A percentile compares a stretch with the other conserved stretches of the same genome.
Conservation (phyloP, 371 early-diverging fungal species). For the Rhizopus stolonifer region DNA sequence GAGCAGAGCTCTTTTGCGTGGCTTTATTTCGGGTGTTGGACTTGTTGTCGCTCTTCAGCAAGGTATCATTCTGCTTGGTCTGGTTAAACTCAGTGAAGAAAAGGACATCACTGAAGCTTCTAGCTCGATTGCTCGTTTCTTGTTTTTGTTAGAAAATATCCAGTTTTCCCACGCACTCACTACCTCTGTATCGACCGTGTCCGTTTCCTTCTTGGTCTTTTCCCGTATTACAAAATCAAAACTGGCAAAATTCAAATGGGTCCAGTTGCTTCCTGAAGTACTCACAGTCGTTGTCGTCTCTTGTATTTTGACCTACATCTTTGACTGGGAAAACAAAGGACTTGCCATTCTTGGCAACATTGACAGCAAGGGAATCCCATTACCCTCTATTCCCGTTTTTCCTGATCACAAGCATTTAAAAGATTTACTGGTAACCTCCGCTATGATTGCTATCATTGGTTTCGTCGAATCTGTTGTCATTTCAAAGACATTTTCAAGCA, state of each 20-base stretch:
- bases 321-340: constrained; percentile 69
- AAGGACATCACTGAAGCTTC: constrained; percentile 62
- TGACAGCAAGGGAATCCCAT: constrained; percentile 58
- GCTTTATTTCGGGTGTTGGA: constrained; percentile 92
- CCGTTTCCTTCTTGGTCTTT: constrained; percentile 65
- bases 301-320: constrained; percentile 60
- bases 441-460: constrained; percentile 89
- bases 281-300: constrained; percentile 75
- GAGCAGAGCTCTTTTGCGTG: constrained; percentile 86
- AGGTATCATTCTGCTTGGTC: constrained; percentile 74
- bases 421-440: constrained; percentile 56
- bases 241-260: constrained; percentile 42
- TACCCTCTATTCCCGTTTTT: constrained; percentile 60
- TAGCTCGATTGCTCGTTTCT: constrained; percentile 72
- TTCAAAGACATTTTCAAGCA: constrained; percentile 87
- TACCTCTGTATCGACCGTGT: constrained; percentile 62
- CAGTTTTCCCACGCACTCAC: constrained; percentile 65
- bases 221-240: constrained; percentile 60
- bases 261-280: constrained; percentile 86
- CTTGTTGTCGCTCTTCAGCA: constrained; percentile 88
- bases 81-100: constrained; percentile 45
- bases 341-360: constrained; percentile 76
- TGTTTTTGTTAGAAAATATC: constrained; percentile 59
- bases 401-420: constrained; percentile 62
- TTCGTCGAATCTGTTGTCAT: constrained; percentile 93